Evolutionary conservation across 78 protist genomes (phyloP).

Genomic region (Tieghemostelium lacteum): DNA sequence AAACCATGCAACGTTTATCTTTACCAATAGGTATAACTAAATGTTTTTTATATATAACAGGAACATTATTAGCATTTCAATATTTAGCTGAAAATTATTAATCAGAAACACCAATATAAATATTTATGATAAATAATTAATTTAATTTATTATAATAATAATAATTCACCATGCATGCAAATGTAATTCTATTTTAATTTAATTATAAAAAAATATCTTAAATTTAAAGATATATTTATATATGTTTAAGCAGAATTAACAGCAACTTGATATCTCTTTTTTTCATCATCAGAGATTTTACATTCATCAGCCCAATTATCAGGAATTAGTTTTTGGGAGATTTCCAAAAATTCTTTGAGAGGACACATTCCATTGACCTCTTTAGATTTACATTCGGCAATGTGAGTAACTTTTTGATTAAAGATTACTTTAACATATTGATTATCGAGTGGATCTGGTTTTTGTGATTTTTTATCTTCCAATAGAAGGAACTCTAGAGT

Average conservation of each 20-base stretch:
- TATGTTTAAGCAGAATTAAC: too few species aligned
- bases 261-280: constrained; percentile 15
- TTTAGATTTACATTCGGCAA: constrained; percentile 30
- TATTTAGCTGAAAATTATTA: constrained; percentile 16
- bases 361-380: constrained; percentile 79
- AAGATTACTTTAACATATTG: constrained; percentile 60
- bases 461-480: not conserved
- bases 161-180: too few species aligned
- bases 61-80: not conserved
- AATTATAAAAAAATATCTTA: too few species aligned
- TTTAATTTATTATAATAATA: too few species aligned
- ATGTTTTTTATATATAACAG: not conserved
- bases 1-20: constrained; percentile 17
- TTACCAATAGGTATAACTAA: not conserved
- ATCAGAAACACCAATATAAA: constrained; percentile 3
- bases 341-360: constrained; percentile 33
- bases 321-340: constrained; percentile 29
- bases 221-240: too few species aligned
- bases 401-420: constrained; percentile 44
- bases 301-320: constrained; percentile 19
- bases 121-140: too few species aligned
- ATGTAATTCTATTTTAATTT: too few species aligned
- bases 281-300: constrained; percentile 29
- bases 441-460: constrained; percentile 1
- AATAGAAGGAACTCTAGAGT: constrained; percentile 48